Percentiles rank a stretch among this genome's conserved stretches.
Evolutionary conservation across 2,329 filamentous ascomycete genomes (phyloP).

Genomic region (Incumbomyces delicatus): DNA sequence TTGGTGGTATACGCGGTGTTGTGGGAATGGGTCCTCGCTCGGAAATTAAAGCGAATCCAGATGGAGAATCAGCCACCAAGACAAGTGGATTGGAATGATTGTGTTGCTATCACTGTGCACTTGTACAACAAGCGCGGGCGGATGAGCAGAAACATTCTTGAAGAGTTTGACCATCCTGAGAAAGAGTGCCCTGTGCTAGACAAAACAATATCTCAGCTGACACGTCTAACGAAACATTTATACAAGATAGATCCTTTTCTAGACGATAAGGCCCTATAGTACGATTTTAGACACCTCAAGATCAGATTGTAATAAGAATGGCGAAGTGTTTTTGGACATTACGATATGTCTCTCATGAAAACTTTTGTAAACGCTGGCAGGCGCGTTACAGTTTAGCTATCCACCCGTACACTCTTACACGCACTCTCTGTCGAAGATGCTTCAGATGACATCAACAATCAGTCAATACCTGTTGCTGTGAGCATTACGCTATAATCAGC

Average conservation of each 20-base stretch:
- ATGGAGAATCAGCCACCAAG: not conserved
- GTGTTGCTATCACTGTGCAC: not conserved
- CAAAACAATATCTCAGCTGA: slow-evolving; percentile 1
- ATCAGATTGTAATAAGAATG: too few species aligned
- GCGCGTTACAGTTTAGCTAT: too few species aligned
- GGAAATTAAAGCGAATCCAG: slow-evolving; percentile 1
- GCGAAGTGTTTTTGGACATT: too few species aligned
- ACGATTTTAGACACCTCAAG: too few species aligned
- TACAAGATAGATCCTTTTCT: not conserved
- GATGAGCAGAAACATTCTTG: not conserved
- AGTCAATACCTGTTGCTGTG: too few species aligned
- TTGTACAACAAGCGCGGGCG: slow-evolving; percentile 1
- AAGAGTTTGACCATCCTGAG: not conserved
- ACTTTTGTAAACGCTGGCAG: too few species aligned
- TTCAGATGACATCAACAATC: too few species aligned
- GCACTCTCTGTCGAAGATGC: too few species aligned
- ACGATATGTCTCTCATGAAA: too few species aligned
- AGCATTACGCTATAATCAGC: too few species aligned
- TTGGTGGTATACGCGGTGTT: not conserved
- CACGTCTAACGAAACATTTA: slow-evolving; percentile 1
- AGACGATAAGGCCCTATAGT: not conserved
- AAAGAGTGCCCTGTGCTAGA: not conserved
- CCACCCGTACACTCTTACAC: too few species aligned
- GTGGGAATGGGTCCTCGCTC: not conserved
- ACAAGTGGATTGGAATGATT: slow-evolving; percentile 3